Base-by-base conservation (phyloP, 441 rosid genomes). In the Monsonia emarginata region DNA sequence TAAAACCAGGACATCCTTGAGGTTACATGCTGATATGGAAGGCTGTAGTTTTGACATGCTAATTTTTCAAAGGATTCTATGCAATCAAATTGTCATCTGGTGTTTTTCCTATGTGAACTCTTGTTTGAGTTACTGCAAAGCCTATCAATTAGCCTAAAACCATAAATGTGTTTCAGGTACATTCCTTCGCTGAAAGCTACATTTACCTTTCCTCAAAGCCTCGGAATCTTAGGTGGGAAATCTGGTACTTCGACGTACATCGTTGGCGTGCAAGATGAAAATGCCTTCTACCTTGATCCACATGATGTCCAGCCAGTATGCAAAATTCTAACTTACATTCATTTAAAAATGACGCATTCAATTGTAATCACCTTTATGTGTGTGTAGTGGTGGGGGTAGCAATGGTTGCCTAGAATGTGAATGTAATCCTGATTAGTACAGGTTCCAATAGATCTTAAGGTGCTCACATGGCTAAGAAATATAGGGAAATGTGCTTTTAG, bases 161-260 rank as follows among this genome's bases (percentile, higher is more conserved):
- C 16, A 61, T 59, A 30, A 63, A 72, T 65, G 75, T 26, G 31
- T 72, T 3, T 61, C 76, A 93, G 97, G 89, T 93, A 90, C 69
- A 75, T 88, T 74, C 95, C 98, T 28, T 88, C 91, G 60, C 74
- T 93, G 78, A 78, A 66, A 60, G 84, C 86, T 32, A 87, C 91
- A 63, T 88, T 93, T 80, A 78, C 89, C 10, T 90, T 90, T 65
- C 96, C 97, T 8, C 97, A 90, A 70, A 90, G 97, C 84, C 92
- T 93, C 50, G 98, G 98, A 50, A 81, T 90, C 72, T 72, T 88
- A 85, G 98, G 97, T 25, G 98, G 98, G 56, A 93, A 90, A 80
- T 86, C 98, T 60, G 84, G 97, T 76, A 84, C 91, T 75, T 93
- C 98, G 32, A 90, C 96, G 65, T 93, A 93, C 73, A 84, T 93